Conservation (phyloP, 805 yeast species). For the Saccharomycopsis microspora region DNA sequence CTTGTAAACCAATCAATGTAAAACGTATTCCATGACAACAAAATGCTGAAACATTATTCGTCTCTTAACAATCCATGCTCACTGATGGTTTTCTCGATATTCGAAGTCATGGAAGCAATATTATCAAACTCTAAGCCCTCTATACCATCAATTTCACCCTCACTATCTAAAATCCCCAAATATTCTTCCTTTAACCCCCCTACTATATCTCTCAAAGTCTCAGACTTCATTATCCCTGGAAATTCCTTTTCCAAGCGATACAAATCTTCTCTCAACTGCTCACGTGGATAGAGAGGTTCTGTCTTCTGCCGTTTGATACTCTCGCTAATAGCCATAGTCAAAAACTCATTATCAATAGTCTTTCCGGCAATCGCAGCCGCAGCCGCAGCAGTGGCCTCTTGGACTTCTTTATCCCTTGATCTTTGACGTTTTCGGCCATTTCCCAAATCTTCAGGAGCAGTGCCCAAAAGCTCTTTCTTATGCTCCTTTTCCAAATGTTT, state of each 20-base stretch:
- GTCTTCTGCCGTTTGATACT: not conserved
- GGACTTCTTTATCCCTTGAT: not conserved
- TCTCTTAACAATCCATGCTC: not conserved
- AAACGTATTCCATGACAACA: no score
- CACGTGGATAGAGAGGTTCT: not conserved
- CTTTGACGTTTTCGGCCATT: not conserved
- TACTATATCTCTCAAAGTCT: no score
- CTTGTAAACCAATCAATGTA: no score
- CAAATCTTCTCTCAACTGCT: not conserved
- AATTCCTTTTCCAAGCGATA: not conserved
- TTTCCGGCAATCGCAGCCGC: not conserved
- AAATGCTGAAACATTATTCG: no score
- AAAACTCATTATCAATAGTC: not conserved
- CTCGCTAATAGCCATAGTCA: no score
- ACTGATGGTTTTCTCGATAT: not conserved
- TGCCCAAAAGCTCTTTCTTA: constrained; percentile 9
- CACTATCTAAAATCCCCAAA: constrained; percentile 24
- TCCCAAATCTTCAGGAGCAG: not conserved
- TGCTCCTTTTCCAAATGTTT: constrained; percentile 15
- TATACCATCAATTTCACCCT: constrained; percentile 10
- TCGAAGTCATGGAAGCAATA: not conserved
- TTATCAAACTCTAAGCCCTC: not conserved
- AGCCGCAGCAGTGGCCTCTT: not conserved
- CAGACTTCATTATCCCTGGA: not conserved
- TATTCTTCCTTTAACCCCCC: no score